Evolutionary conservation across 192 early-diverging fungal genomes (phyloP).

Genomic region (Podila horticola): DNA sequence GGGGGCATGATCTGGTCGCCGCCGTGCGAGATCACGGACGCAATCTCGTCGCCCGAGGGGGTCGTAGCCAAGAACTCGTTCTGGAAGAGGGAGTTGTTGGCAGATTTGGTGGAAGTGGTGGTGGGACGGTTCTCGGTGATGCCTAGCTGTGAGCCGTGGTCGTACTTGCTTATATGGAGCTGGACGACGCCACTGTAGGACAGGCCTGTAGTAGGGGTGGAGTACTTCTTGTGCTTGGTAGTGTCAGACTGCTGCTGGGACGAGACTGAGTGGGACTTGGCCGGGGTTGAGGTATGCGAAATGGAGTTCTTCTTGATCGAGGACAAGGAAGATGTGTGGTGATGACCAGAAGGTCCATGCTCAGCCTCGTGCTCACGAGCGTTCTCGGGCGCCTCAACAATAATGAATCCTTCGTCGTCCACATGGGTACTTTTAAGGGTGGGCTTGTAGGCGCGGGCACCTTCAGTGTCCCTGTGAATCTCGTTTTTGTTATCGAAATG

Average conservation of each 20-base stretch:
- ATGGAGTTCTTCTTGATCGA: background rate
- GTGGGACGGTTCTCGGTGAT: background rate
- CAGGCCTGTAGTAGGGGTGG: background rate
- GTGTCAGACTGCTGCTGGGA: background rate
- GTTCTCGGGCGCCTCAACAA: constrained; percentile 4
- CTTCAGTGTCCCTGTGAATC: background rate
- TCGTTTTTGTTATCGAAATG: background rate
- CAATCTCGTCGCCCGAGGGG: background rate
- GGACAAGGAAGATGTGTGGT: background rate
- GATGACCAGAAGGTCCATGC: background rate
- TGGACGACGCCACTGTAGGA: constrained; percentile 14
- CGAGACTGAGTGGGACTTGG: background rate
- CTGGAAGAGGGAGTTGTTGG: background rate
- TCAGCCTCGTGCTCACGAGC: background rate
- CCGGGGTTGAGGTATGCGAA: background rate
- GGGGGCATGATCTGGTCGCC: background rate
- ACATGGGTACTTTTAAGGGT: background rate
- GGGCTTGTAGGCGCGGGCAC: constrained; percentile 5
- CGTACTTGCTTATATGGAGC: constrained; percentile 3
- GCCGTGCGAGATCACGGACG: background rate
- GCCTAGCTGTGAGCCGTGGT: constrained; percentile 10
- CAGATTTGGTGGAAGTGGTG: background rate
- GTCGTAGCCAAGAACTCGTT: background rate
- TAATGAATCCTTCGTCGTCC: constrained; percentile 19
- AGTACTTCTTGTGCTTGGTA: background rate